Percentiles rank a stretch among this genome's conserved stretches.
Conservation (phyloP, 768 basidiomycete genomes). For the Suillus subluteus region DNA sequence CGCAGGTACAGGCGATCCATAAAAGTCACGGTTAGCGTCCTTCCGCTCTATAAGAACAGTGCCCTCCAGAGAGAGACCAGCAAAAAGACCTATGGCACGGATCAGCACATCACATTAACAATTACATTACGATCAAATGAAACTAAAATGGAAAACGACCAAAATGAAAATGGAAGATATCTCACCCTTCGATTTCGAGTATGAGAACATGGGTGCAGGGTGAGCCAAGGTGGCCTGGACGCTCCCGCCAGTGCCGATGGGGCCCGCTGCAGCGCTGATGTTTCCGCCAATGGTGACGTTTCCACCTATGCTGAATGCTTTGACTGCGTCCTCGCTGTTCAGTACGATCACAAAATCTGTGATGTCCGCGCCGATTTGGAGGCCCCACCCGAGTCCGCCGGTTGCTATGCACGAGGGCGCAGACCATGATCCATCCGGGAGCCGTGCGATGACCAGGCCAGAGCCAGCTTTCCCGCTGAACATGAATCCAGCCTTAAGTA, state of each 20-base stretch:
- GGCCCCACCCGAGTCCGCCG: slow-evolving; percentile 91
- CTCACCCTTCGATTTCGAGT: slow-evolving; percentile 92
- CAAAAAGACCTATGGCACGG: slow-evolving; percentile 74
- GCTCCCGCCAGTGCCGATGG: slow-evolving; percentile 92
- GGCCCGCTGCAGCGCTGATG: slow-evolving; percentile 84
- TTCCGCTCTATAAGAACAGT: slow-evolving; percentile 94
- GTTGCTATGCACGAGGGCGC: slow-evolving; percentile 98
- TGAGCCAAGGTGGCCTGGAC: slow-evolving; percentile 87
- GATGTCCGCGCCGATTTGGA: slow-evolving; percentile 95
- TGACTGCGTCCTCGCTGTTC: slow-evolving; percentile 94
- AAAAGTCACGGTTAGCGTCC: slow-evolving; percentile 96
- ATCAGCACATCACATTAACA: slow-evolving; percentile 8
- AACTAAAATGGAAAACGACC: not conserved
- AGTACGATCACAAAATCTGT: slow-evolving; percentile 97
- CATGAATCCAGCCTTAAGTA: slow-evolving; percentile 91
- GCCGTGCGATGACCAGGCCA: slow-evolving; percentile 88
- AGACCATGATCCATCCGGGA: slow-evolving; percentile 95
- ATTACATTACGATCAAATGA: not conserved
- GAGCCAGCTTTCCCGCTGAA: slow-evolving; percentile 96
- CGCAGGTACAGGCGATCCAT: slow-evolving; percentile 88
- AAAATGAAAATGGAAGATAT: not conserved
- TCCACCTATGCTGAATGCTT: slow-evolving; percentile 93
- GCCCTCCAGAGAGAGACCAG: slow-evolving; percentile 92
- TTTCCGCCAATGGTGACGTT: slow-evolving; percentile 96
- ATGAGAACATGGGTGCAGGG: slow-evolving; percentile 97